phyloP scores from a whole-genome alignment of 176 grass and related monocot species.

The Tillandsia leiboldiana region DNA sequence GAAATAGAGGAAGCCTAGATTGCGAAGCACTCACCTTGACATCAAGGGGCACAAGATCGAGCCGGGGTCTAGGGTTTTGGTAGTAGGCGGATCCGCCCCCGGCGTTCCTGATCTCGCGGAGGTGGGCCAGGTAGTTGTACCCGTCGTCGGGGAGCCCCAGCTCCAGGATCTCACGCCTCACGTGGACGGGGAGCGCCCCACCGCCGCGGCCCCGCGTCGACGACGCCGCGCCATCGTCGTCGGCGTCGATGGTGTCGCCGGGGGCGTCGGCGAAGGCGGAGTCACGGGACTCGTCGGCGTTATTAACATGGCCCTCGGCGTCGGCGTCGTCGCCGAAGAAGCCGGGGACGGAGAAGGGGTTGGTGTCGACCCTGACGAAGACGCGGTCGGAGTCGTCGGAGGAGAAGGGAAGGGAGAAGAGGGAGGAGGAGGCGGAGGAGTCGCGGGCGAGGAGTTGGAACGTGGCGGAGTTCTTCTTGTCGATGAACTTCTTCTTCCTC shows the following conservation, averaged over 20 bases:
- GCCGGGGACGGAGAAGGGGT: conserved; percentile 53
- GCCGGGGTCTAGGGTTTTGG: conserved; percentile 33
- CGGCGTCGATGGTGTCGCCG: conserved; percentile 8
- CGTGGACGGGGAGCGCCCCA: conserved; percentile 24
- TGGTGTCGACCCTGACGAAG: conserved; percentile 80
- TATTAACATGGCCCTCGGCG: conserved; percentile 20
- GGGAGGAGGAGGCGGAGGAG: conserved; percentile 34
- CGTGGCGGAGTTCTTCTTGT: conserved; percentile 68
- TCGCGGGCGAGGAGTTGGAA: conserved; percentile 73
- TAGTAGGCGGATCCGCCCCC: conserved; percentile 55
- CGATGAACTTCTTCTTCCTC: conserved; percentile 31
- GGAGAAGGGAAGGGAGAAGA: neutral
- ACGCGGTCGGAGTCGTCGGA: conserved; percentile 38
- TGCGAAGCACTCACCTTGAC: conserved; percentile 47
- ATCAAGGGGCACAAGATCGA: conserved; percentile 56
- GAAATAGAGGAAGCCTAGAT: too few relatives aligned
- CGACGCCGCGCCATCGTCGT: neutral
- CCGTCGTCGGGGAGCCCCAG: conserved; percentile 89
- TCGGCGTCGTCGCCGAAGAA: conserved; percentile 14
- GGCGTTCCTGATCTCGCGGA: conserved; percentile 76
- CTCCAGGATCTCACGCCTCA: conserved; percentile 76
- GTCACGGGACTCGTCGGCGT: neutral
- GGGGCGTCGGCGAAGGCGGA: conserved; percentile 32
- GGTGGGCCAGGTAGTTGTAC: conserved; percentile 85
- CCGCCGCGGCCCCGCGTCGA: neutral